Conservation (phyloP, 2,329 filamentous ascomycete species). For the Ascochyta lentis region DNA sequence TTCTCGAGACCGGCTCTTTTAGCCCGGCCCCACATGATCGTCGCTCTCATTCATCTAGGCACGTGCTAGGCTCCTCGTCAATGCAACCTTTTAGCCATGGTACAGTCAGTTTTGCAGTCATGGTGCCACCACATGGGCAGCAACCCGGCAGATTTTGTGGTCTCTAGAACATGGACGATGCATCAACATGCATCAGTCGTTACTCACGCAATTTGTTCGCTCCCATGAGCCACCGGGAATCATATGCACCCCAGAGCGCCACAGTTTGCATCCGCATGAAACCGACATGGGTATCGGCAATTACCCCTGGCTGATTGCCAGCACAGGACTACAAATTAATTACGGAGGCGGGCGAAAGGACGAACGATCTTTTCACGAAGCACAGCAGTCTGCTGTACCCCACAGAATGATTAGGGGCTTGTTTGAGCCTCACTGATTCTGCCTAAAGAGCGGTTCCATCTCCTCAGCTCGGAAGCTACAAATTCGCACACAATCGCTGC, state of each 20-base stretch:
- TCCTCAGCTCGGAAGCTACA: slow-evolving; percentile 1
- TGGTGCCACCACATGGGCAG: slow-evolving; percentile 11
- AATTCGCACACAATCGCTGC: slow-evolving; percentile 28
- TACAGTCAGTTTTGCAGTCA: slow-evolving; percentile 13
- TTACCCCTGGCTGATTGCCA: slow-evolving; percentile 34
- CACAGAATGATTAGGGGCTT: slow-evolving; percentile 31
- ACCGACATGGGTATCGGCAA: slow-evolving; percentile 26
- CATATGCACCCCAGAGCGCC: slow-evolving; percentile 44
- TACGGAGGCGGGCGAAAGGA: slow-evolving; percentile 46
- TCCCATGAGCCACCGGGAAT: slow-evolving; percentile 26
- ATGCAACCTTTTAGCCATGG: slow-evolving; percentile 34
- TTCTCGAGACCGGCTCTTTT: slow-evolving; percentile 15
- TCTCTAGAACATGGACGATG: background rate
- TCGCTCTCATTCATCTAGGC: slow-evolving; percentile 5
- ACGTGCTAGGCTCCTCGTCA: background rate
- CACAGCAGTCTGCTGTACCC: slow-evolving; percentile 29
- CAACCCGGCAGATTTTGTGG: slow-evolving; percentile 10
- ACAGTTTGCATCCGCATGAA: slow-evolving; percentile 30
- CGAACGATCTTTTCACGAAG: slow-evolving; percentile 20
- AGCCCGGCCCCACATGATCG: slow-evolving; percentile 17
- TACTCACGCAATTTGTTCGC: slow-evolving; percentile 28
- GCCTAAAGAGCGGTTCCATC: slow-evolving; percentile 37
- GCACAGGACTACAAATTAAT: slow-evolving; percentile 39
- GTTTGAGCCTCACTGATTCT: slow-evolving; percentile 33
- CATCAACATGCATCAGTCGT: background rate